These are phyloP conservation scores for Coemansia sp. DNA, from an alignment of 192 early-diverging fungal genomes.

Conservation along the genomic window DNA sequence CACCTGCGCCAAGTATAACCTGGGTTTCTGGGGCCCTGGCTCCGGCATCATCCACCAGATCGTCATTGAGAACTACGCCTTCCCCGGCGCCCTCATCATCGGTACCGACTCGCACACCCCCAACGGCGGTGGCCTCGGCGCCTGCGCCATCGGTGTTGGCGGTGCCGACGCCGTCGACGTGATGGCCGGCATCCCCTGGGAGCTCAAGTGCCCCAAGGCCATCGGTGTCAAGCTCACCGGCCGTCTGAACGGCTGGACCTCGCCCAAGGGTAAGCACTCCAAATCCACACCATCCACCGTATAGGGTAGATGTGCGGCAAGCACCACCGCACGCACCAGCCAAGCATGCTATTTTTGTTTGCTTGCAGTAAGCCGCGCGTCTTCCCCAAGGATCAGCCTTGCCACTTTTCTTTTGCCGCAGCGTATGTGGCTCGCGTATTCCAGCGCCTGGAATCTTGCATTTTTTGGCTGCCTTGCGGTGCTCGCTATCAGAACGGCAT, in stretches of 20 bases:
- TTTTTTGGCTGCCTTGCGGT: too few relatives aligned
- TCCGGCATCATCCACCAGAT: conserved; percentile 96
- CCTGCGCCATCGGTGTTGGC: conserved; percentile 95
- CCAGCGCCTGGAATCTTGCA: too few relatives aligned
- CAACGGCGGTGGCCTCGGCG: conserved; percentile 95
- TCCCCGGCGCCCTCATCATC: conserved; percentile 93
- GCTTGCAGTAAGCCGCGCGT: conserved; percentile 9
- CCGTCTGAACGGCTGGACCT: conserved; percentile 84
- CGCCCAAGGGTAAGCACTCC: conserved; percentile 76
- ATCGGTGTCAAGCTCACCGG: conserved; percentile 91
- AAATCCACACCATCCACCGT: too few relatives aligned
- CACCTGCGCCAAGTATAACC: conserved; percentile 84
- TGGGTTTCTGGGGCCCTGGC: conserved; percentile 95
- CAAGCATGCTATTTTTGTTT: neutral
- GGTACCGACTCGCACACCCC: conserved; percentile 99
- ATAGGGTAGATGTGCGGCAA: too few relatives aligned
- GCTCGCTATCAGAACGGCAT: too few relatives aligned
- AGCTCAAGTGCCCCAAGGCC: conserved; percentile 96
- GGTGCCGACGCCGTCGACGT: conserved; percentile 99
- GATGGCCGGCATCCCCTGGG: conserved; percentile 98
- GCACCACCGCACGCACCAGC: too few relatives aligned
- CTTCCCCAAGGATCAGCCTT: too few relatives aligned
- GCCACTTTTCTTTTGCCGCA: too few relatives aligned
- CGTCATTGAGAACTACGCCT: conserved; percentile 97
- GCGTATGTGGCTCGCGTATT: too few relatives aligned